Percentiles rank a stretch among this genome's conserved stretches.
Evolutionary conservation across 2,329 filamentous ascomycete genomes (phyloP).

Genomic region (Ophiocordyceps camponoti-saundersi): DNA sequence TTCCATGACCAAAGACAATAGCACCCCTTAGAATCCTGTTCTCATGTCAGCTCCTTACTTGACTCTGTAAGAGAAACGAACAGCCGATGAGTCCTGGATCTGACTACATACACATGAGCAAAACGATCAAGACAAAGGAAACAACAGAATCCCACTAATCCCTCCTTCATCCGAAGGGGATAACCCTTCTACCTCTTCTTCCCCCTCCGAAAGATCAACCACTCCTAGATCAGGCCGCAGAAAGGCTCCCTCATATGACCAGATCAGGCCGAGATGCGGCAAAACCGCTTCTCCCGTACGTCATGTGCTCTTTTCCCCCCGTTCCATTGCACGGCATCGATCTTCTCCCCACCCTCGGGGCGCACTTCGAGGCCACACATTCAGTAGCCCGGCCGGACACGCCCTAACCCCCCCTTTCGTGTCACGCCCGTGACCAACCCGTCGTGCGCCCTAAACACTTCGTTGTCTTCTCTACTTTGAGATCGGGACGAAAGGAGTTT

Average conservation of each 20-base stretch:
- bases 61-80: no score
- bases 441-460: no score
- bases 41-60: no score
- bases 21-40: no score
- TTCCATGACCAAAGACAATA: no score
- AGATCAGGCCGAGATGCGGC: background rate
- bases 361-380: background rate
- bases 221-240: background rate
- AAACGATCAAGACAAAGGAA: no score
- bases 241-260: background rate
- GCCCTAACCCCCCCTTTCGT: background rate
- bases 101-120: no score
- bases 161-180: background rate
- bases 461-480: no score
- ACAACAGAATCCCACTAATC: no score
- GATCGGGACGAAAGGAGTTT: no score
- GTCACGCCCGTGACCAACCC: no score
- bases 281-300: background rate
- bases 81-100: no score
- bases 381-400: background rate
- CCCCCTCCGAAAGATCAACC: background rate
- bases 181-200: background rate
- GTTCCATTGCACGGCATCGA: background rate
- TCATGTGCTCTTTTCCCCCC: background rate
- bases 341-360: background rate